A percentile compares a stretch with the other conserved stretches of the same genome.
These are phyloP conservation scores for Cyclaneusma minus DNA, from an alignment of 2,329 filamentous ascomycete genomes.

Conservation along the genomic window DNA sequence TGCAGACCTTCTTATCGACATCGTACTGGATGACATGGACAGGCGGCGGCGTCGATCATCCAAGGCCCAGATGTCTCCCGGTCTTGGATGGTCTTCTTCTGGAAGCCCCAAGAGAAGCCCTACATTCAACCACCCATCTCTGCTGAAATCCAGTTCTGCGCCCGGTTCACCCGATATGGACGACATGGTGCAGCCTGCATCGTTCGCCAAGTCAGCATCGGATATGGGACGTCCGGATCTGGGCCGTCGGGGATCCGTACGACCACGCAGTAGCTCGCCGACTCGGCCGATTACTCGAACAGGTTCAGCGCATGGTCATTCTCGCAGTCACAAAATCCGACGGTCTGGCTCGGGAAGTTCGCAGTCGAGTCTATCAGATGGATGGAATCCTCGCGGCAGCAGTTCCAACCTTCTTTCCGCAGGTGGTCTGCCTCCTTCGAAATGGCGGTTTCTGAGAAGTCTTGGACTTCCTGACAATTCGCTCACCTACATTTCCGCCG, in stretches of 20 bases:
- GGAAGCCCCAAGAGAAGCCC: constrained; percentile 47
- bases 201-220: too few relatives aligned
- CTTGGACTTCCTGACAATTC: constrained; percentile 85
- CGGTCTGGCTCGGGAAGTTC: constrained; percentile 88
- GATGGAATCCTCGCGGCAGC: constrained; percentile 51
- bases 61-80: constrained; percentile 70
- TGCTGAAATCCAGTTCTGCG: constrained; percentile 52
- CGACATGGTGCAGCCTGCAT: constrained; percentile 11
- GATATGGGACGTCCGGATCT: constrained; percentile 1
- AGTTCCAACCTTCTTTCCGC: constrained; percentile 61
- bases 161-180: constrained; percentile 42
- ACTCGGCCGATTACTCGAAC: constrained; percentile 60
- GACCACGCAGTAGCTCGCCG: constrained; percentile 68
- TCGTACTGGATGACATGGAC: constrained; percentile 93
- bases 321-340: constrained; percentile 58
- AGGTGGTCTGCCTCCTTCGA: constrained; percentile 62
- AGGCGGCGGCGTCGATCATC: constrained; percentile 76
- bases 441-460: constrained; percentile 91
- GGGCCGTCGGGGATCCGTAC: constrained; percentile 15
- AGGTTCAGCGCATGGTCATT: constrained; percentile 37
- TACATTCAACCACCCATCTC: constrained; percentile 46
- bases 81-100: constrained; percentile 47
- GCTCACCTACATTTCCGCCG: constrained; percentile 61
- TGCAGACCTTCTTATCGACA: constrained; percentile 76
- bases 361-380: constrained; percentile 59